phyloP scores from a whole-genome alignment of 2,329 filamentous ascomycete genomes.

The Fusarium sp. region DNA sequence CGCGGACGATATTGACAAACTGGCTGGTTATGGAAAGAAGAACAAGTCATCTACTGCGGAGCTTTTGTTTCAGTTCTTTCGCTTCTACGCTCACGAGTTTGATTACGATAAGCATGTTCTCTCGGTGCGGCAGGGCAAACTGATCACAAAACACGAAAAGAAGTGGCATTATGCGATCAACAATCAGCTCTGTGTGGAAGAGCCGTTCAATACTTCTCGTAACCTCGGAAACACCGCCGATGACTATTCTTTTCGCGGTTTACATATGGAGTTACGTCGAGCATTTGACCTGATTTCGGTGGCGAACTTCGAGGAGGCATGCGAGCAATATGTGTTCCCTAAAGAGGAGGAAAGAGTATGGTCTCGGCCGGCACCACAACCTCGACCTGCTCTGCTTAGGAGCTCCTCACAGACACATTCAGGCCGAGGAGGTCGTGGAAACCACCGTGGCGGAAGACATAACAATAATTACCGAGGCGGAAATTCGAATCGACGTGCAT shows the following conservation, averaged over 20 bases:
- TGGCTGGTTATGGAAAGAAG: conserved; percentile 76
- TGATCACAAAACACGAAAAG: conserved; percentile 84
- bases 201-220: conserved; percentile 88
- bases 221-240: conserved; percentile 97
- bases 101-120: conserved; percentile 86
- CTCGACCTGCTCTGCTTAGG: conserved; percentile 64
- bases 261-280: conserved; percentile 87
- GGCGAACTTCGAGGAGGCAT: conserved; percentile 82
- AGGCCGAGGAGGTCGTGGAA: conserved; percentile 58
- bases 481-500: conserved; percentile 59
- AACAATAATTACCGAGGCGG: conserved; percentile 54
- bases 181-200: conserved; percentile 91
- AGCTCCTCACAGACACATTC: conserved; percentile 68
- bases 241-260: conserved; percentile 89
- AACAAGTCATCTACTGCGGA: conserved; percentile 86
- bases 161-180: conserved; percentile 83
- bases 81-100: conserved; percentile 91
- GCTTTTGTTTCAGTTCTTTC: conserved; percentile 94
- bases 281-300: conserved; percentile 85
- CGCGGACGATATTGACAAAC: conserved; percentile 81
- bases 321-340: conserved; percentile 87
- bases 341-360: conserved; percentile 76
- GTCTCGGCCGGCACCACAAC: conserved; percentile 62
- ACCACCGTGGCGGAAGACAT: conserved; percentile 59
- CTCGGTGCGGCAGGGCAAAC: conserved; percentile 82